Conservation (phyloP, 768 basidiomycete species). For the Suillus variegatus region DNA sequence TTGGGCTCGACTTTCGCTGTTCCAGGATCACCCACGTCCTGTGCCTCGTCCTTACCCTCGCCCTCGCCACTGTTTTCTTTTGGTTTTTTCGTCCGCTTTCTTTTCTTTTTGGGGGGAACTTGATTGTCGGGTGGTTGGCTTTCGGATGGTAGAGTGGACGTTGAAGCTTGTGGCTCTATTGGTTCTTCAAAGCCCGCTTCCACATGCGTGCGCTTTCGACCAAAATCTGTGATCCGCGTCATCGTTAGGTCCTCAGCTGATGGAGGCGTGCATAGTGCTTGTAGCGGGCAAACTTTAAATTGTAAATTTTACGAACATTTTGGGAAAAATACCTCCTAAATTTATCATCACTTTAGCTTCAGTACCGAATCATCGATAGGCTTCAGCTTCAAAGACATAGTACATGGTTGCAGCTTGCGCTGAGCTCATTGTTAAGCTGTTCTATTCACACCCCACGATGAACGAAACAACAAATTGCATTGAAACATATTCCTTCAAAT, state of each 20-base stretch:
- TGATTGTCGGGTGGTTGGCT: slow-evolving; percentile 15
- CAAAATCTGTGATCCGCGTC: slow-evolving; percentile 76
- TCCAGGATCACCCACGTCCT: slow-evolving; percentile 19
- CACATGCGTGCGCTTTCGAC: slow-evolving; percentile 71
- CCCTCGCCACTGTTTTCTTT: slow-evolving; percentile 20
- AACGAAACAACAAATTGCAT: not conserved
- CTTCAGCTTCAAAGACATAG: too few relatives aligned
- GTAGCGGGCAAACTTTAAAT: not conserved
- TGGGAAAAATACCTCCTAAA: not conserved
- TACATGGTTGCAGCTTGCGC: too few relatives aligned
- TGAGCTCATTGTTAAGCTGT: too few relatives aligned
- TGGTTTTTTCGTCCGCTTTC: slow-evolving; percentile 54
- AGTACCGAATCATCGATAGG: too few relatives aligned
- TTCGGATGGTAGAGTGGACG: slow-evolving; percentile 1
- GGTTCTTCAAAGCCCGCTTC: slow-evolving; percentile 53
- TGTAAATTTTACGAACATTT: not conserved
- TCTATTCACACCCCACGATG: not conserved
- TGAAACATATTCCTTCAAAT: not conserved
- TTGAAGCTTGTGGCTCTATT: slow-evolving; percentile 3
- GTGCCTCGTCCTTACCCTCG: slow-evolving; percentile 17
- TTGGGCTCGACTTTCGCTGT: slow-evolving; percentile 14
- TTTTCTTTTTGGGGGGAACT: slow-evolving; percentile 54
- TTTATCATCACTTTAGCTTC: not conserved
- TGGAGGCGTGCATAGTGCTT: not conserved
- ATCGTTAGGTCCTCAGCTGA: slow-evolving; percentile 34